Conservation (phyloP, 345 rosid genomes). For the Hypericum perforatum region DNA sequence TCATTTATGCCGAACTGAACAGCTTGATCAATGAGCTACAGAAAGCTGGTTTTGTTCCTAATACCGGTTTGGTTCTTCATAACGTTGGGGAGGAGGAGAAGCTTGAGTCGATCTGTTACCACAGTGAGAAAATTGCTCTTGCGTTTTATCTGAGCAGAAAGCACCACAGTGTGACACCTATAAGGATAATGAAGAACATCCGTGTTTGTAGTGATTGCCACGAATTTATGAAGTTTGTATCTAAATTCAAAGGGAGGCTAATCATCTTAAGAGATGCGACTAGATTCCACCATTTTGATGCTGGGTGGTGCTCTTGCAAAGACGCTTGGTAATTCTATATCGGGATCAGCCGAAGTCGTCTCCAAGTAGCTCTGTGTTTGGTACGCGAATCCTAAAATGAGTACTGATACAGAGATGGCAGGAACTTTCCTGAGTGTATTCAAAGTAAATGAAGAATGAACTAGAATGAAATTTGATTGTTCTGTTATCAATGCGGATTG, state of each 20-base stretch:
- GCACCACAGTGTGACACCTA: conserved; percentile 26
- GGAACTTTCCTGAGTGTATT: too few species aligned
- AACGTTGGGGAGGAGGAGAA: conserved; percentile 46
- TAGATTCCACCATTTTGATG: conserved; percentile 53
- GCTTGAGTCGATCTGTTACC: conserved; percentile 39
- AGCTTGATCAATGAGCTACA: conserved; percentile 28
- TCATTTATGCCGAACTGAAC: conserved; percentile 32
- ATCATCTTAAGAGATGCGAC: conserved; percentile 47
- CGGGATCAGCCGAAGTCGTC: background rate
- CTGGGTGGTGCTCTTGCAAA: conserved; percentile 51
- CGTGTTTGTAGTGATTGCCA: conserved; percentile 59
- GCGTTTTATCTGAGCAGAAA: conserved; percentile 43
- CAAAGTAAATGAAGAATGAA: too few species aligned
- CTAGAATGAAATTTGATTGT: too few species aligned
- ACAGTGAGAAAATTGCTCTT: conserved; percentile 56
- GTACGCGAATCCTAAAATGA: background rate
- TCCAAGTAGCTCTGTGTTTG: background rate
- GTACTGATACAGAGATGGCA: too few species aligned
- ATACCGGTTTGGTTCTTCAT: conserved; percentile 39
- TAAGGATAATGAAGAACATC: conserved; percentile 53
- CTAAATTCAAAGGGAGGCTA: conserved; percentile 24
- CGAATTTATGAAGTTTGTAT: conserved; percentile 43
- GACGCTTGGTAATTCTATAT: conserved; percentile 35
- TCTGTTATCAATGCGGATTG: too few species aligned
- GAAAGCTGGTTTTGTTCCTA: conserved; percentile 38